Percentiles rank a stretch among this genome's conserved stretches.
Evolutionary conservation across 2,329 filamentous ascomycete species (phyloP).

Genomic region (Chrysosporium keratinophilum): DNA sequence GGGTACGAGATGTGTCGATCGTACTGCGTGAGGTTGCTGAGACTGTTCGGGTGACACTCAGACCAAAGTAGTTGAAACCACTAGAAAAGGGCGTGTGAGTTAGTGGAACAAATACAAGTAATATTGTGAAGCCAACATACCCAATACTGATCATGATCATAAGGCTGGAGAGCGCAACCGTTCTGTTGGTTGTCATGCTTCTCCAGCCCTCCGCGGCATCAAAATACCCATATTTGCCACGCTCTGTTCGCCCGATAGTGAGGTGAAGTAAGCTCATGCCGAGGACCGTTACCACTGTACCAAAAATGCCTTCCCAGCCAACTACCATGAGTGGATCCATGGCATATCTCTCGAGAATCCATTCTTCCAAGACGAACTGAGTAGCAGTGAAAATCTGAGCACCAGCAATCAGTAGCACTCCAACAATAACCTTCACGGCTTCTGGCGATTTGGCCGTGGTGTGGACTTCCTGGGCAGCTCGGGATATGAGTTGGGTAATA

Average conservation of each 20-base stretch:
- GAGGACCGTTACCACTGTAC: slow-evolving; percentile 66
- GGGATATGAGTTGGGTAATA: slow-evolving; percentile 25
- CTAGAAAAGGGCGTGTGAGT: slow-evolving; percentile 37
- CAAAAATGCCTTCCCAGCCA: slow-evolving; percentile 92
- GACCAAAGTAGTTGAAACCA: slow-evolving; percentile 97
- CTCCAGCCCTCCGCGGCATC: slow-evolving; percentile 78
- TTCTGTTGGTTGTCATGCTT: slow-evolving; percentile 62
- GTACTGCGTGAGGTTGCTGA: slow-evolving; percentile 89
- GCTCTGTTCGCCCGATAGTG: slow-evolving; percentile 61
- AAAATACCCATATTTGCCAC: slow-evolving; percentile 72
- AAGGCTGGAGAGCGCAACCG: slow-evolving; percentile 65
- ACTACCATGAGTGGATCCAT: slow-evolving; percentile 82
- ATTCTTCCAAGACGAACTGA: slow-evolving; percentile 93
- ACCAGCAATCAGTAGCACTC: slow-evolving; percentile 79
- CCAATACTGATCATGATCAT: slow-evolving; percentile 97
- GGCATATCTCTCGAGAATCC: slow-evolving; percentile 69
- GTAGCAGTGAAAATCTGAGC: slow-evolving; percentile 95
- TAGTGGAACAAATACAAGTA: background rate
- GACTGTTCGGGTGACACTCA: slow-evolving; percentile 80
- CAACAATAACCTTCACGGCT: slow-evolving; percentile 62
- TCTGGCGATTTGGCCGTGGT: slow-evolving; percentile 41
- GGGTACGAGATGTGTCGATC: slow-evolving; percentile 91
- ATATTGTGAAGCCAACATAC: slow-evolving; percentile 44
- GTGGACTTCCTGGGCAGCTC: slow-evolving; percentile 35
- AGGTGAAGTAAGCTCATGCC: slow-evolving; percentile 74